Evolutionary conservation across 148 eudicot genomes (phyloP).

Genomic region (Diospyros kaki): DNA sequence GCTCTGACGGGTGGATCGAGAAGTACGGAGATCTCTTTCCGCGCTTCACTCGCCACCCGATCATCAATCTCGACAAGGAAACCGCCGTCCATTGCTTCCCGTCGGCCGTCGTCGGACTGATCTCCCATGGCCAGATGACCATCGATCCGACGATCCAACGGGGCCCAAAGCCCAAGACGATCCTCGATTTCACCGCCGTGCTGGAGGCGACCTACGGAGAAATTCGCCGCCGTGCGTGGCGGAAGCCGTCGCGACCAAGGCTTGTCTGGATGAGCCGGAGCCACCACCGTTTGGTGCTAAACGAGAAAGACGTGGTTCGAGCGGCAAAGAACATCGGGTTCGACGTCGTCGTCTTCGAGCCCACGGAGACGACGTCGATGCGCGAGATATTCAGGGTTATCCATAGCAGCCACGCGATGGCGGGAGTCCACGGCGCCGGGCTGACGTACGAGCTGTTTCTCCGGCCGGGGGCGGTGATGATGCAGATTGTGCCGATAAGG

Average conservation of each 20-base stretch:
- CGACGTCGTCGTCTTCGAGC: conserved; percentile 45
- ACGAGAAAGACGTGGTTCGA: conserved; percentile 35
- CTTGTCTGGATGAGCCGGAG: conserved; percentile 37
- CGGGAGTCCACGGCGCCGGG: conserved; percentile 51
- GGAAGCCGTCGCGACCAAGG: conserved; percentile 29
- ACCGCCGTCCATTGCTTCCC: conserved; percentile 47
- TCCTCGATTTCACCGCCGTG: conserved; percentile 36
- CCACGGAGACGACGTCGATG: conserved; percentile 29
- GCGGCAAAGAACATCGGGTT: conserved; percentile 47
- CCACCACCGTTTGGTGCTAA: conserved; percentile 35
- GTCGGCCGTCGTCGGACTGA: conserved; percentile 35
- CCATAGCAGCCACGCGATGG: conserved; percentile 35
- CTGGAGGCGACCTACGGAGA: conserved; percentile 27
- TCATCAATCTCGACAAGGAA: conserved; percentile 47
- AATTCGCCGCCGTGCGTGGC: conserved; percentile 14
- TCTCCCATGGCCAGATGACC: conserved; percentile 53
- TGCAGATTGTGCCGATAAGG: conserved; percentile 44
- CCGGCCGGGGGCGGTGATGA: conserved; percentile 31
- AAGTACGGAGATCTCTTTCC: conserved; percentile 43
- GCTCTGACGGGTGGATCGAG: conserved; percentile 44
- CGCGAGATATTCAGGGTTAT: conserved; percentile 36
- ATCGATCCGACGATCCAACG: conserved; percentile 30
- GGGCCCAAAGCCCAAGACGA: conserved; percentile 23
- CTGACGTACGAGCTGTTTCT: conserved; percentile 45
- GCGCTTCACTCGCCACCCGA: conserved; percentile 31